Evolutionary conservation across 2,329 filamentous ascomycete species (phyloP).

Genomic region (Purpureocillium takamizusanense): DNA sequence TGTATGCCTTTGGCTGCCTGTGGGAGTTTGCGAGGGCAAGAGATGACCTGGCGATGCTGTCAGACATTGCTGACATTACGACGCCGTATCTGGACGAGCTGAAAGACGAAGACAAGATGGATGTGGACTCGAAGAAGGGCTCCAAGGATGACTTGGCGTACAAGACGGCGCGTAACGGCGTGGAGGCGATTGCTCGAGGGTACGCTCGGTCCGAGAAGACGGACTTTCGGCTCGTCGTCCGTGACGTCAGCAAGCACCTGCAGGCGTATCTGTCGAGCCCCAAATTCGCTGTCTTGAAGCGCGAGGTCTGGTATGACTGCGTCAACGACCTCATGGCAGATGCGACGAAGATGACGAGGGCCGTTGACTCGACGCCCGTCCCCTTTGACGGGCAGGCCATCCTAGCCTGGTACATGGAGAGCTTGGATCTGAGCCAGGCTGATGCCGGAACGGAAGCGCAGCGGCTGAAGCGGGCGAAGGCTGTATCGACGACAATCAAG

Average conservation of each 20-base stretch:
- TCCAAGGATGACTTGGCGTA: constrained; percentile 33
- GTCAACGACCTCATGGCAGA: constrained; percentile 37
- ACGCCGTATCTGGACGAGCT: constrained; percentile 51
- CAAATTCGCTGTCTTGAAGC: constrained; percentile 33
- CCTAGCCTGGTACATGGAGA: constrained; percentile 30
- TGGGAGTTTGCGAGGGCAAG: constrained; percentile 63
- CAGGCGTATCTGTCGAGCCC: constrained; percentile 28
- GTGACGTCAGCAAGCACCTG: constrained; percentile 28
- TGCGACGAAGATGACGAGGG: constrained; percentile 15
- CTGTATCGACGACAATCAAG: constrained; percentile 30
- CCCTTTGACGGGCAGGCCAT: constrained; percentile 9
- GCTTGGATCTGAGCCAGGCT: constrained; percentile 35
- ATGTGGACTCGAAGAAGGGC: constrained; percentile 48
- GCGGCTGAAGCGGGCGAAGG: constrained; percentile 36
- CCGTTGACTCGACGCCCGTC: constrained; percentile 11
- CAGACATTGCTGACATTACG: constrained; percentile 57
- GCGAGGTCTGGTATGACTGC: constrained; percentile 43
- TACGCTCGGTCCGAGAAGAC: constrained; percentile 34
- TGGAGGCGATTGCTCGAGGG: constrained; percentile 41
- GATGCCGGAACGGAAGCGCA: constrained; percentile 44
- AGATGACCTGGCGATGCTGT: constrained; percentile 60
- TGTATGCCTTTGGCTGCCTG: constrained; percentile 62
- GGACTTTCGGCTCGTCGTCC: constrained; percentile 26
- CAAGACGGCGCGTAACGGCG: constrained; percentile 36
- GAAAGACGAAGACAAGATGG: constrained; percentile 55